Conservation (phyloP, 805 yeast genomes). For the Suhomyces sp. region DNA sequence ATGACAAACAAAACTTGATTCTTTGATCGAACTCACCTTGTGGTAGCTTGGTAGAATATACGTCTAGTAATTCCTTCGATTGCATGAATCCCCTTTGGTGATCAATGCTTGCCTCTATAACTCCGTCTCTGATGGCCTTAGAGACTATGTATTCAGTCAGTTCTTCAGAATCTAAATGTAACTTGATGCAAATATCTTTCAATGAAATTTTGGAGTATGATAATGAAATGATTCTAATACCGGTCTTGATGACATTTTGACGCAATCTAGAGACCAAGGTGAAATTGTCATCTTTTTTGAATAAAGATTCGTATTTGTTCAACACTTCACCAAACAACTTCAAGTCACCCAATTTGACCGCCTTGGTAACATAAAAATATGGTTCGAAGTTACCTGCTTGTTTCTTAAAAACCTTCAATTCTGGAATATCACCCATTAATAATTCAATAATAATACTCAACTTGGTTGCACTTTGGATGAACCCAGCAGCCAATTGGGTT, state of each 20-base stretch:
- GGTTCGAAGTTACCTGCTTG: slow-evolving; percentile 60
- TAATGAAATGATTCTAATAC: slow-evolving; percentile 87
- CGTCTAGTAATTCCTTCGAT: slow-evolving; percentile 79
- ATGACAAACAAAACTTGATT: slow-evolving; percentile 83
- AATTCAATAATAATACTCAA: slow-evolving; percentile 84
- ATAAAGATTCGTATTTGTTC: slow-evolving; percentile 55
- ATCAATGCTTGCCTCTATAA: slow-evolving; percentile 90
- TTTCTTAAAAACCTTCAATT: slow-evolving; percentile 74
- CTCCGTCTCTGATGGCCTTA: slow-evolving; percentile 95
- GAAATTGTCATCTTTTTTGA: slow-evolving; percentile 76
- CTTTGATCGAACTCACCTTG: slow-evolving; percentile 88
- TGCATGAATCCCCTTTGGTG: slow-evolving; percentile 91
- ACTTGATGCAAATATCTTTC: slow-evolving; percentile 89
- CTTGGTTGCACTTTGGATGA: slow-evolving; percentile 86
- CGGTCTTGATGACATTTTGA: slow-evolving; percentile 97
- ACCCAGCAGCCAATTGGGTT: slow-evolving; percentile 79
- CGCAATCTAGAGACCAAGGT: slow-evolving; percentile 85
- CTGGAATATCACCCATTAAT: slow-evolving; percentile 96
- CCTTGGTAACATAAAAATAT: slow-evolving; percentile 82
- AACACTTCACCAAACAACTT: slow-evolving; percentile 73
- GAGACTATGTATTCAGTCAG: slow-evolving; percentile 96
- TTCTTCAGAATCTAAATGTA: slow-evolving; percentile 90
- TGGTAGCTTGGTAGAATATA: slow-evolving; percentile 85
- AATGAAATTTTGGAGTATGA: slow-evolving; percentile 89
- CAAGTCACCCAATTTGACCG: slow-evolving; percentile 91